Conservation (phyloP, 2,329 filamentous ascomycete genomes). For the Stachybotrys chlorohalonatus region DNA sequence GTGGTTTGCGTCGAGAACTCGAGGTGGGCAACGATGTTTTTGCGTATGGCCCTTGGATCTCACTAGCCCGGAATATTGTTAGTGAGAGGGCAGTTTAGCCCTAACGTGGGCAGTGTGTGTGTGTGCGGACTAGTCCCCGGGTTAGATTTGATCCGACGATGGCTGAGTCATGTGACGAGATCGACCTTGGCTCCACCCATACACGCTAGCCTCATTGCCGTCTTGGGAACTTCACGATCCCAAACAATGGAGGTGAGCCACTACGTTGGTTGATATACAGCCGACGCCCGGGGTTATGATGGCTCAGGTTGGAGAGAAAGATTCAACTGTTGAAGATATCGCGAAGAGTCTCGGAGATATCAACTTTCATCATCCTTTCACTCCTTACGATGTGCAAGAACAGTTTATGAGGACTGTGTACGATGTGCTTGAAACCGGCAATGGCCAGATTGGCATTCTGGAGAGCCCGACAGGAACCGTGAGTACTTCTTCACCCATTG, state of each 20-base stretch:
- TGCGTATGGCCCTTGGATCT: constrained; percentile 21
- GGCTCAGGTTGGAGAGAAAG: constrained; percentile 8
- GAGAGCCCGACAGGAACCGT: constrained; percentile 85
- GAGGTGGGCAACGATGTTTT: constrained; percentile 28
- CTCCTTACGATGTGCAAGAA: constrained; percentile 78
- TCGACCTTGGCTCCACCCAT: constrained; percentile 11
- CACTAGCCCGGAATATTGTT: constrained; percentile 23
- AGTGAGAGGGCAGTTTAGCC: constrained; percentile 32
- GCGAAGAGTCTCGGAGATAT: constrained; percentile 18
- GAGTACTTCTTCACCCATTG: constrained; percentile 10
- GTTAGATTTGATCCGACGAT: not conserved
- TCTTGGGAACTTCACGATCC: not conserved
- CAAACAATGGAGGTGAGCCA: not conserved
- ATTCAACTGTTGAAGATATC: not conserved
- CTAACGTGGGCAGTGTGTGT: constrained; percentile 18
- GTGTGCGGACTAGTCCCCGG: constrained; percentile 4
- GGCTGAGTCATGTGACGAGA: constrained; percentile 19
- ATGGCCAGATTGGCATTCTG: constrained; percentile 76
- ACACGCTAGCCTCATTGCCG: too few species aligned
- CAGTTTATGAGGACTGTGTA: constrained; percentile 84
- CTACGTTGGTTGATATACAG: not conserved
- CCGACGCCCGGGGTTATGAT: constrained; percentile 6
- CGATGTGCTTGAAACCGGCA: constrained; percentile 57
- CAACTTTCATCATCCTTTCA: constrained; percentile 80
- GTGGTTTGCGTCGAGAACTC: constrained; percentile 24